phyloP scores from a whole-genome alignment of 2,329 filamentous ascomycete genomes.

The Orbilia brochopaga region DNA sequence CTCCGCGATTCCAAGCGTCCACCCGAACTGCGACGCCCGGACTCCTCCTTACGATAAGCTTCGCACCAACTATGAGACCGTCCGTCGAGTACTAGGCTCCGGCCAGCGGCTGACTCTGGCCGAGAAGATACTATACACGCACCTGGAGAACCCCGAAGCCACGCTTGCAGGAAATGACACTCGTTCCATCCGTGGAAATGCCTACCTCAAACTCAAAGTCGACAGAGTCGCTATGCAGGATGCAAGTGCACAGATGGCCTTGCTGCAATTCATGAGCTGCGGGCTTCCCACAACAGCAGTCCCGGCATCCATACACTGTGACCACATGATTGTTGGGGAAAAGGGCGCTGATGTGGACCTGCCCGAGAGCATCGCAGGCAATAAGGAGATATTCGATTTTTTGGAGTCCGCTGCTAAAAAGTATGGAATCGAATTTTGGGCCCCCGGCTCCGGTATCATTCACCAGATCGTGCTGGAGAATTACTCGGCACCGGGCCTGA shows the following conservation, averaged over 20 bases:
- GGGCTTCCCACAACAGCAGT: conserved; percentile 87
- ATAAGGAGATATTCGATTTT: conserved; percentile 98
- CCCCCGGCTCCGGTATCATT: conserved; percentile 90
- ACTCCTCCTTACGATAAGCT: conserved; percentile 84
- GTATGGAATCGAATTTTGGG: conserved; percentile 96
- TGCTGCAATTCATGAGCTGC: conserved; percentile 98
- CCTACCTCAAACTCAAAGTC: conserved; percentile 94
- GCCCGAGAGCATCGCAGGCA: conserved; percentile 81
- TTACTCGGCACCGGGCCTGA: conserved; percentile 92
- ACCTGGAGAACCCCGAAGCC: conserved; percentile 83
- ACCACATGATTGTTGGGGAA: conserved; percentile 97
- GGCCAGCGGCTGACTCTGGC: conserved; percentile 76
- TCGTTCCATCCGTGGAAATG: conserved; percentile 79
- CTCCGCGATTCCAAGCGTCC: conserved; percentile 42
- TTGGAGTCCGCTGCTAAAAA: conserved; percentile 88
- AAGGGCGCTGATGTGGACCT: conserved; percentile 87
- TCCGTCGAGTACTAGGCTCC: conserved; percentile 73
- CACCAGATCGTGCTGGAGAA: conserved; percentile 98
- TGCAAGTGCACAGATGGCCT: conserved; percentile 96
- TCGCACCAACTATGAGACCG: conserved; percentile 75
- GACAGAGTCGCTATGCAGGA: conserved; percentile 99
- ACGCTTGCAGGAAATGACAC: conserved; percentile 87
- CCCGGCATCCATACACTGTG: conserved; percentile 96
- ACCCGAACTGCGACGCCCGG: conserved; percentile 62
- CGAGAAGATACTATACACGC: conserved; percentile 98